Evolutionary conservation across 768 basidiomycete genomes (phyloP), one percentile per base, ranked within the genome.

Genomic region (Leccinum uliginosum): DNA sequence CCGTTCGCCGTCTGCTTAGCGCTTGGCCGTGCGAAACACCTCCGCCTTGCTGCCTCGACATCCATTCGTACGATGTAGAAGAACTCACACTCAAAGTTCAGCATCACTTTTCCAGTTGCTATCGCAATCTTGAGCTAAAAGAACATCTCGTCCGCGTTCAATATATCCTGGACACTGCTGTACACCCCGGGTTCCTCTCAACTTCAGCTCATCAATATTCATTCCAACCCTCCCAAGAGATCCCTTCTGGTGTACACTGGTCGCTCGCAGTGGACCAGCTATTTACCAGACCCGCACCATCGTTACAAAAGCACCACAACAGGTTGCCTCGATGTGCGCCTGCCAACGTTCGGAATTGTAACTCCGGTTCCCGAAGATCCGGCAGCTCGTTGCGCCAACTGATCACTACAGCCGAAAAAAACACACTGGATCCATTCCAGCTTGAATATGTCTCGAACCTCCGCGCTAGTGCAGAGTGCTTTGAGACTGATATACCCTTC

Each of bases 21-120:
- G 46, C 53, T 43, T 69, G 69, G 67, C 67, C 68, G 19, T 60
- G 55, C 26, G 56, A 63, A 45, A 59, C 45, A 11, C 53, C 64
- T 4, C 62, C 62, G 12, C n/a, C 0, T 1, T 29, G 30, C 19
- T 53, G 51, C 8, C 59, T 61, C 23, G 19, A 47, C 9, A 4
- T 17, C 6, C 3, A 3, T 7, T 45, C 17, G 9, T 64, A 67
- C n/a, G 4, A 65, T 23, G 27, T 62, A 15, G 2, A 19, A 5
- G 2, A 21, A 0, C 26, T 69, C 11, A 38, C 34, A 4, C 43
- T 55, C 30, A 26, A 49, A 0, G n/a, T 56, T 21, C 10, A 21
- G 9, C 11, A 1, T 0, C 10, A 59, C 35, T 69, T 70, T n/a
- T 23, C 35, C 12, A 56, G 50, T 26, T 52, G 67, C n/a, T 67